These are phyloP conservation scores for Fusarium brachygibbosum DNA, from an alignment of 2,329 filamentous ascomycete genomes.

Conservation along the genomic window DNA sequence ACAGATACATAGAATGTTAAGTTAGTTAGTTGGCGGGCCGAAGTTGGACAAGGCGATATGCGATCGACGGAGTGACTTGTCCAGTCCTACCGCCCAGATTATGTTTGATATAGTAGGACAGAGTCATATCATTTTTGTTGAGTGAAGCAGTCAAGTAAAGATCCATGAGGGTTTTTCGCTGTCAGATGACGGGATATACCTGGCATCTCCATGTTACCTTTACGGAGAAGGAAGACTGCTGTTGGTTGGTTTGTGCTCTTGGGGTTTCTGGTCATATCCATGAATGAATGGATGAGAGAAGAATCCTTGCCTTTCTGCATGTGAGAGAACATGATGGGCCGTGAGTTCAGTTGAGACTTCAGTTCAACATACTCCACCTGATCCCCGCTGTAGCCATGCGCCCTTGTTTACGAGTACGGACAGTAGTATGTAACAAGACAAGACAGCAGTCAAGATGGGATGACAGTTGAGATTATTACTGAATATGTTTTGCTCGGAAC, in stretches of 20 bases:
- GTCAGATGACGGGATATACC: background rate
- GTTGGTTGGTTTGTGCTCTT: slow-evolving; percentile 1
- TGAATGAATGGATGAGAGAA: background rate
- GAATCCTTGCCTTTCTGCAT: background rate
- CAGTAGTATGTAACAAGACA: background rate
- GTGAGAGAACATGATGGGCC: slow-evolving; percentile 27
- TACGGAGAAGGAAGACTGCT: slow-evolving; percentile 3
- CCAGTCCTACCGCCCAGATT: background rate
- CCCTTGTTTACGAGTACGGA: slow-evolving; percentile 27
- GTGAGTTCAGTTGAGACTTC: slow-evolving; percentile 9
- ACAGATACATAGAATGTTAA: slow-evolving; percentile 24
- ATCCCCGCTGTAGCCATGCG: slow-evolving; percentile 25
- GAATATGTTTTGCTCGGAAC: background rate
- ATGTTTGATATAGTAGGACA: background rate
- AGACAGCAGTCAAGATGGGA: background rate
- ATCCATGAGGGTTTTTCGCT: background rate
- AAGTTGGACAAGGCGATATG: slow-evolving; percentile 36
- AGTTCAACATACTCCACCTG: slow-evolving; percentile 24
- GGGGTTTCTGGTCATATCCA: slow-evolving; percentile 12
- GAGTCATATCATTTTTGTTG: slow-evolving; percentile 9
- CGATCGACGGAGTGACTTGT: slow-evolving; percentile 24
- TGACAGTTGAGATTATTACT: background rate
- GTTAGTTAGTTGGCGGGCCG: slow-evolving; percentile 10
- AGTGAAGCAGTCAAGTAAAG: background rate
- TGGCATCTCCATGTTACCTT: background rate